Evolutionary conservation across 2,329 filamentous ascomycete species (phyloP).

Genomic region (Chaetothyriales sp.): DNA sequence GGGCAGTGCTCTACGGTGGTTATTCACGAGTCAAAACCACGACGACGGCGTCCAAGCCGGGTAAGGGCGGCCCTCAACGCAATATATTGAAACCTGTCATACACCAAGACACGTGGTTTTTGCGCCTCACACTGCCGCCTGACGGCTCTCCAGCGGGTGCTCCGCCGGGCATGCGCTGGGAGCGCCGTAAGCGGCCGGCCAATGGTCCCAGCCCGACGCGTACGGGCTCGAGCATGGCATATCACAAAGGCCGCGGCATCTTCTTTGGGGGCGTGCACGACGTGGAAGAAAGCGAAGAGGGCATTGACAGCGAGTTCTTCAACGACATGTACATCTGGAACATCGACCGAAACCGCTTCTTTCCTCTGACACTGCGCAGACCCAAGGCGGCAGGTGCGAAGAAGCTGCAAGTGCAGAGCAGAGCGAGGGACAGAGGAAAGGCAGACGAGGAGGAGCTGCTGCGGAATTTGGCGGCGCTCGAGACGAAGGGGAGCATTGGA

Average conservation of each 20-base stretch:
- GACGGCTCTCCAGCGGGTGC: conserved; percentile 52
- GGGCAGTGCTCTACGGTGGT: conserved; percentile 81
- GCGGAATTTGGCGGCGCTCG: conserved; percentile 70
- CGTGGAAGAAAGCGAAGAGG: conserved; percentile 80
- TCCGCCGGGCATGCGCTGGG: conserved; percentile 70
- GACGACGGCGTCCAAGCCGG: conserved; percentile 43
- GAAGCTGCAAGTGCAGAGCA: conserved; percentile 27
- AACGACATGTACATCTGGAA: conserved; percentile 87
- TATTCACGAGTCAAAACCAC: conserved; percentile 81
- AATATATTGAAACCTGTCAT: conserved; percentile 75
- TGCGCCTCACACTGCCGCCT: conserved; percentile 62
- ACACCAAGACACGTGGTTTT: conserved; percentile 89
- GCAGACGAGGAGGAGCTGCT: conserved; percentile 87
- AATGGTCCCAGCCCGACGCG: conserved; percentile 74
- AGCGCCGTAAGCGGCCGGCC: conserved; percentile 79
- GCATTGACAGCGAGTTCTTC: conserved; percentile 95
- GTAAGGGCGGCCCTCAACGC: conserved; percentile 42
- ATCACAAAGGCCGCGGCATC: conserved; percentile 85
- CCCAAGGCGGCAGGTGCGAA: conserved; percentile 52
- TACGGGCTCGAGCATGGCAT: conserved; percentile 84
- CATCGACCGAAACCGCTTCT: conserved; percentile 87
- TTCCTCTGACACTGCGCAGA: conserved; percentile 65
- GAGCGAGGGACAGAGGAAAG: conserved; percentile 55
- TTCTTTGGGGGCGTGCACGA: conserved; percentile 91
- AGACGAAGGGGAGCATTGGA: conserved; percentile 56